Evolutionary conservation across 1,284 basidiomycete genomes (phyloP).

Genomic region (Ceratorhiza oryzae-sativae): DNA sequence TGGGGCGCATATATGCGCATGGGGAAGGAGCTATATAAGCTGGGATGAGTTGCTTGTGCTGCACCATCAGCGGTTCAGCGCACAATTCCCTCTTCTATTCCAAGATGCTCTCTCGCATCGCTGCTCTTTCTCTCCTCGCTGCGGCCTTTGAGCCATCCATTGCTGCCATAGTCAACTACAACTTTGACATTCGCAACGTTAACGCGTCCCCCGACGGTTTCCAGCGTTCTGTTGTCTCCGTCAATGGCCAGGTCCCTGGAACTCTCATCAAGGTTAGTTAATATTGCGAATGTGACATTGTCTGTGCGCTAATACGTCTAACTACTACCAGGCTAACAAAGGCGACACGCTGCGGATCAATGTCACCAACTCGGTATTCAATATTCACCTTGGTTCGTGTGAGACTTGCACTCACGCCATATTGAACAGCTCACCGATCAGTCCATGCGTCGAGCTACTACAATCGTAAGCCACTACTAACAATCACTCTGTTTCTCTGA

Average conservation of each 20-base stretch:
- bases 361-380: constrained; percentile 19
- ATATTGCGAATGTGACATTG: neutral
- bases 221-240: constrained; percentile 33
- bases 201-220: constrained; percentile 34
- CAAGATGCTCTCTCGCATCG: constrained; percentile 28
- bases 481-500: neutral
- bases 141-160: constrained; percentile 14
- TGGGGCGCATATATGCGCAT: neutral
- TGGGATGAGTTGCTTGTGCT: constrained; percentile 5
- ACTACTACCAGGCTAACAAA: constrained; percentile 29
- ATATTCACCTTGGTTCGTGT: neutral
- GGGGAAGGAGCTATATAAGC: neutral
- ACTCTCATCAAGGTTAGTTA: constrained; percentile 23
- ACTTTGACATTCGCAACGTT: constrained; percentile 27
- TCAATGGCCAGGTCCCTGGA: constrained; percentile 25
- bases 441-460: constrained; percentile 32
- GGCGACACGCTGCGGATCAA: constrained; percentile 31
- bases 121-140: constrained; percentile 8
- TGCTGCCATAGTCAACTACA: constrained; percentile 6
- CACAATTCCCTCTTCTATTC: constrained; percentile 3
- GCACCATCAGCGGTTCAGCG: constrained; percentile 5
- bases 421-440: constrained; percentile 15
- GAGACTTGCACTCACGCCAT: neutral
- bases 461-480: constrained; percentile 13
- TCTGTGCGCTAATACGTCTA: neutral